phyloP scores from a whole-genome alignment of 352 stramenopile species.

The Globisporangium rhizosaccharum region DNA sequence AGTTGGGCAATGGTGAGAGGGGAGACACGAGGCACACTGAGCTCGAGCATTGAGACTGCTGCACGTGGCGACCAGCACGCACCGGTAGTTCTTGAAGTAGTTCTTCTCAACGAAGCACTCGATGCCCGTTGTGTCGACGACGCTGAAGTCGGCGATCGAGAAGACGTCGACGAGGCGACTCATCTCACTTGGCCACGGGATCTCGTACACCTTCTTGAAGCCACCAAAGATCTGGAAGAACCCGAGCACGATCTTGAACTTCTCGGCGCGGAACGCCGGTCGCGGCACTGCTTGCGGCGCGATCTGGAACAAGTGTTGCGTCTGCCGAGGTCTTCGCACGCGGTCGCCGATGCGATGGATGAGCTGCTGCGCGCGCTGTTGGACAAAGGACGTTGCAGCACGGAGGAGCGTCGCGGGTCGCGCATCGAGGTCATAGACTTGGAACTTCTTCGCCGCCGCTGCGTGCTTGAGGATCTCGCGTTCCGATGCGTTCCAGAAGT shows the following conservation, averaged over 20 bases:
- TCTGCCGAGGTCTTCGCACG: neutral
- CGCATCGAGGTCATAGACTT: conserved; percentile 30
- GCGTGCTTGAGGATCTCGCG: conserved; percentile 46
- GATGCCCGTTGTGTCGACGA: conserved; percentile 56
- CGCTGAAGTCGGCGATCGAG: conserved; percentile 60
- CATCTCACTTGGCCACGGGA: conserved; percentile 57
- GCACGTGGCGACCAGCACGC: neutral
- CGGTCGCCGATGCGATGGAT: conserved; percentile 7
- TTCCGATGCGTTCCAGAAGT: conserved; percentile 47
- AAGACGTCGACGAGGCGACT: conserved; percentile 61
- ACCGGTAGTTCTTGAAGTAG: conserved; percentile 65
- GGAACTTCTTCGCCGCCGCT: conserved; percentile 43
- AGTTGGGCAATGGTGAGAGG: neutral
- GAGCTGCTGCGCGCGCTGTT: conserved; percentile 17
- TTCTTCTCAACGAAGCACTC: conserved; percentile 61
- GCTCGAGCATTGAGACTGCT: neutral
- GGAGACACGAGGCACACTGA: neutral
- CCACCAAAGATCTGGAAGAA: conserved; percentile 76
- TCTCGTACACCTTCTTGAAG: conserved; percentile 73
- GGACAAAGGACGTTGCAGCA: conserved; percentile 19
- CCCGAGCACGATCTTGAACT: conserved; percentile 74
- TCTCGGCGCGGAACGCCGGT: conserved; percentile 44
- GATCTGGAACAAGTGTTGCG: conserved; percentile 35
- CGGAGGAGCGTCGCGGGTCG: conserved; percentile 17
- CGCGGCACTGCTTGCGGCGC: conserved; percentile 14